Conservation (phyloP, 1,284 basidiomycete species). For the Ceratobasidium sp. region DNA sequence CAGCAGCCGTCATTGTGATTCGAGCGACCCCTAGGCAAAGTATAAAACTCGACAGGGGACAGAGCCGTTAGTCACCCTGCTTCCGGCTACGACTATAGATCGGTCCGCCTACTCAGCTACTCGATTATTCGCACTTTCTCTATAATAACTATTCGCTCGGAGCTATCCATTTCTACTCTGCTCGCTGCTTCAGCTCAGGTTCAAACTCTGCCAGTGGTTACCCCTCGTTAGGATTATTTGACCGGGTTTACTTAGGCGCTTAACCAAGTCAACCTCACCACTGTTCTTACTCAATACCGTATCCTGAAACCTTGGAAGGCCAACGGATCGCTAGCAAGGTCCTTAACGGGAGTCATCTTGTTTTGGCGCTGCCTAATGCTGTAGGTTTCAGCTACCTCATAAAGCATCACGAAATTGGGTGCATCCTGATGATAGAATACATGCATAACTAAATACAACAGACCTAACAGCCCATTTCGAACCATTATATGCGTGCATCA, state of each 20-base stretch:
- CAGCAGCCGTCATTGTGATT: not conserved
- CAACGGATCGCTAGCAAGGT: slow-evolving; percentile 52
- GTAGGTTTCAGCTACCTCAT: slow-evolving; percentile 54
- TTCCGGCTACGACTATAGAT: too few relatives aligned
- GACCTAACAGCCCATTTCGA: too few relatives aligned
- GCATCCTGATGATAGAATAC: too few relatives aligned
- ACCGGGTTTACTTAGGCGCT: slow-evolving; percentile 11
- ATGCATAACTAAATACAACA: too few relatives aligned
- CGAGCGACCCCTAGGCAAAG: not conserved
- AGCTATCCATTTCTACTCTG: slow-evolving; percentile 4
- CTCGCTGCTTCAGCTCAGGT: slow-evolving; percentile 11
- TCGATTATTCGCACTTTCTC: not conserved
- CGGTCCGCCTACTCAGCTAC: not conserved
- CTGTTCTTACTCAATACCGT: slow-evolving; percentile 52
- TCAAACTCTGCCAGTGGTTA: not conserved
- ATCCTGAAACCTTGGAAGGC: slow-evolving; percentile 54
- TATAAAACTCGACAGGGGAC: too few relatives aligned
- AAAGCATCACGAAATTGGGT: too few relatives aligned
- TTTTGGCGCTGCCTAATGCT: slow-evolving; percentile 59
- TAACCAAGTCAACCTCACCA: slow-evolving; percentile 53
- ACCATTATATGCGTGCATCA: too few relatives aligned
- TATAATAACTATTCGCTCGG: slow-evolving; percentile 27
- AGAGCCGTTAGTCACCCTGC: not conserved
- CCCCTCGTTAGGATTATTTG: slow-evolving; percentile 36
- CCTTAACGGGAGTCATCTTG: slow-evolving; percentile 55